Conservation (phyloP, 306 rosid genomes). For the Dalbergia oliveri region DNA sequence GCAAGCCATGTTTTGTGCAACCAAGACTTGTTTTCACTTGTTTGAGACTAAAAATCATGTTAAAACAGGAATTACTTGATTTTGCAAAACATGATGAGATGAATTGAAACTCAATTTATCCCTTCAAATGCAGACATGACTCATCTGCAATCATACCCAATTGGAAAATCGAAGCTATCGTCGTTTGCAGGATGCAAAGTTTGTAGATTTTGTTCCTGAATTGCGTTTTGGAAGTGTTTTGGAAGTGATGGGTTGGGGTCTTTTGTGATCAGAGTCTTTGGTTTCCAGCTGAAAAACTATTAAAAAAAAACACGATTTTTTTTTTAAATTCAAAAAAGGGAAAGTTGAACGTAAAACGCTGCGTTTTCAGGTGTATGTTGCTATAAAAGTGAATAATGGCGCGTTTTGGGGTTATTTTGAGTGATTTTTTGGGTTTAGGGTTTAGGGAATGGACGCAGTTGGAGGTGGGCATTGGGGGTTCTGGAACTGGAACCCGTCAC, state of each 20-base stretch:
- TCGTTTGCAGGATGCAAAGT: too few relatives aligned
- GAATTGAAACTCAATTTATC: too few relatives aligned
- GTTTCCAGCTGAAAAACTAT: neutral
- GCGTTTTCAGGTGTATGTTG: constrained; percentile 39
- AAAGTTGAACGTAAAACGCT: constrained; percentile 36
- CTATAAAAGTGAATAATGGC: constrained; percentile 12
- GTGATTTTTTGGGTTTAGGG: neutral
- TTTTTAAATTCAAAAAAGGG: neutral
- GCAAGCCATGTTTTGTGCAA: neutral
- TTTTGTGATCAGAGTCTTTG: neutral
- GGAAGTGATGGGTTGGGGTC: too few relatives aligned
- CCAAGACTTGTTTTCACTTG: neutral
- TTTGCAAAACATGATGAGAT: too few relatives aligned
- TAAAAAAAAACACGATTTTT: neutral
- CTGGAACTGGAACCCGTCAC: constrained; percentile 70
- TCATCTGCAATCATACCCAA: too few relatives aligned
- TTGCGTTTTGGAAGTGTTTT: too few relatives aligned
- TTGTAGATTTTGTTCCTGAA: too few relatives aligned
- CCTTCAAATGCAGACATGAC: too few relatives aligned
- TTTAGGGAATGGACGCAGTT: constrained; percentile 63
- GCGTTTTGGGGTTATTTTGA: neutral
- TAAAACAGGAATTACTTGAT: neutral
- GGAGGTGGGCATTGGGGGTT: constrained; percentile 68
- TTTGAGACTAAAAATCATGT: neutral
- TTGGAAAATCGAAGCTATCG: too few relatives aligned